A percentile compares a stretch with the other conserved stretches of the same genome.
phyloP scores from a whole-genome alignment of 257 asterid species.

The Salvia rosmarinus region DNA sequence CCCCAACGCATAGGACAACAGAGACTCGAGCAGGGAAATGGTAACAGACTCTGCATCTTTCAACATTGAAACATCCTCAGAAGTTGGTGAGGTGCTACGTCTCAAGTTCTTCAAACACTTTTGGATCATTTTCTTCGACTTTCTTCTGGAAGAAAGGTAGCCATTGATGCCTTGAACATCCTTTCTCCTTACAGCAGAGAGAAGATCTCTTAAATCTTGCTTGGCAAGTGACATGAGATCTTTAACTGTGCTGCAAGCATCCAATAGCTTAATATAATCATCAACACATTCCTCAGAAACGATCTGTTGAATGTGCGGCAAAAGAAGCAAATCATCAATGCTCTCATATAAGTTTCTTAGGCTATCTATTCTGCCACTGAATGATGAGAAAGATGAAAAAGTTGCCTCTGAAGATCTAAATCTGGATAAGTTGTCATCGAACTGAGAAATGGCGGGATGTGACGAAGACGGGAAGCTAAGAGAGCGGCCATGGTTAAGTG shows the following conservation, averaged over 20 bases:
- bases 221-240: slow-evolving; percentile 37
- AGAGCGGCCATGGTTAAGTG: slow-evolving; percentile 47
- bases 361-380: slow-evolving; percentile 26
- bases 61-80: slow-evolving; percentile 19
- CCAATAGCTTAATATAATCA: slow-evolving; percentile 40
- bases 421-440: slow-evolving; percentile 35
- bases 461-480: slow-evolving; percentile 48
- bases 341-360: slow-evolving; percentile 37
- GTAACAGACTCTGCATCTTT: slow-evolving; percentile 40
- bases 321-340: slow-evolving; percentile 38
- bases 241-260: slow-evolving; percentile 37
- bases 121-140: slow-evolving; percentile 42
- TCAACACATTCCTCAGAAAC: slow-evolving; percentile 35
- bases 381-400: slow-evolving; percentile 35
- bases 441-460: slow-evolving; percentile 39
- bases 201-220: slow-evolving; percentile 33
- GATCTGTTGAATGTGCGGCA: slow-evolving; percentile 34
- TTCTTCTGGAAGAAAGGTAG: slow-evolving; percentile 29
- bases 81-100: not conserved
- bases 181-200: slow-evolving; percentile 44
- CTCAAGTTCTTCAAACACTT: slow-evolving; percentile 35
- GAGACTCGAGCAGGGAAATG: slow-evolving; percentile 31
- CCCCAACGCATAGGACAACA: slow-evolving; percentile 32
- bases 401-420: slow-evolving; percentile 37
- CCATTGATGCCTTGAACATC: slow-evolving; percentile 20